A percentile compares a stretch with the other conserved stretches of the same genome.
These are phyloP conservation scores for Plasmodiophora brassicae DNA, from an alignment of 208 protist genomes.

Conservation along the genomic window DNA sequence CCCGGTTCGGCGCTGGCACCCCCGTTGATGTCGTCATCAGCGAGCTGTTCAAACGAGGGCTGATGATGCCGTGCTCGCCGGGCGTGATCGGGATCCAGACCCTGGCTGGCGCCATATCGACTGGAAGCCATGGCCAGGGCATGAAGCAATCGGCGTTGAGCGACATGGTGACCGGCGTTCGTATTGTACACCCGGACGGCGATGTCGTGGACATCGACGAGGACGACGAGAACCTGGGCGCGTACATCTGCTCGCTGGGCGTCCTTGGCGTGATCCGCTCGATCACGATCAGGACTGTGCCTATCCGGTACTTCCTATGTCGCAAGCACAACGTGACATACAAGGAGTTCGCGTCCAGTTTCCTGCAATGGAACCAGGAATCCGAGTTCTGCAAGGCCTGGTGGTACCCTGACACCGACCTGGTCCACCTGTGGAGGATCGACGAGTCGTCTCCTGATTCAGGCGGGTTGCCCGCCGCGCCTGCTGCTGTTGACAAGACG, in stretches of 20 bases:
- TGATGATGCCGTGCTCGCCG: neutral
- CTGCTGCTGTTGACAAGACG: neutral
- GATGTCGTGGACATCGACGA: neutral
- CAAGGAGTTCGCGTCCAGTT: neutral
- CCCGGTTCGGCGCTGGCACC: constrained; percentile 1
- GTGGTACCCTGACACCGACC: constrained; percentile 25
- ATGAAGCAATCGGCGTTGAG: neutral
- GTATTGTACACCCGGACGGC: neutral
- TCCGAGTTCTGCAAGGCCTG: constrained; percentile 20
- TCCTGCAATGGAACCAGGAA: neutral
- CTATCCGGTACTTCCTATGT: neutral
- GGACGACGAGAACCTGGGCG: neutral
- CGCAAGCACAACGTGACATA: neutral
- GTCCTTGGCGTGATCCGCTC: neutral
- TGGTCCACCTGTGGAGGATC: constrained; percentile 16
- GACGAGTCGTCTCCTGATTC: neutral
- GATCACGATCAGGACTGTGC: neutral
- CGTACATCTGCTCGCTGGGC: constrained; percentile 1
- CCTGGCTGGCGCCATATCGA: neutral
- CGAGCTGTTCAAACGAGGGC: neutral
- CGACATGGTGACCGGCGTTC: neutral
- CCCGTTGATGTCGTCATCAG: neutral
- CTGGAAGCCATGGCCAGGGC: neutral
- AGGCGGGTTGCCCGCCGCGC: neutral
- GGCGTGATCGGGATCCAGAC: constrained; percentile 15